Evolutionary conservation across 306 rosid species (phyloP).

Genomic region (Alnus rubra): DNA sequence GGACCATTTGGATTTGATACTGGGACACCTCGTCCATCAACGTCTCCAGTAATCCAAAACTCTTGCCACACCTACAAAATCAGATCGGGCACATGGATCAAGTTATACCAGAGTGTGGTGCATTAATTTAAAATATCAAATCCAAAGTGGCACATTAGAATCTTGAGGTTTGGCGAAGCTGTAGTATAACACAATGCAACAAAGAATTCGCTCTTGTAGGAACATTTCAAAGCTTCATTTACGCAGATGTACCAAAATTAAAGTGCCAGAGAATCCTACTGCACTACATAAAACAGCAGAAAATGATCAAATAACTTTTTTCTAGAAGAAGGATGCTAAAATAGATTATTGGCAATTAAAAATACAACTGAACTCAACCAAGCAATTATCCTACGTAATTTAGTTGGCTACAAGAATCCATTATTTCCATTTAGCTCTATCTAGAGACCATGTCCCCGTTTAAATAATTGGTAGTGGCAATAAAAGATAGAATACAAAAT

Average conservation of each 20-base stretch:
- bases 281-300: neutral
- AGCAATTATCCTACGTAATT: neutral
- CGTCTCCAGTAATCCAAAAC: slow-evolving; percentile 98
- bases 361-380: neutral
- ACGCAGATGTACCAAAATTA: neutral
- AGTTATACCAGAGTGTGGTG: slow-evolving; percentile 7
- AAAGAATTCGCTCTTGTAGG: neutral
- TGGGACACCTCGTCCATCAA: slow-evolving; percentile 87
- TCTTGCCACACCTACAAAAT: slow-evolving; percentile 92
- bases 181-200: neutral
- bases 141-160: neutral
- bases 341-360: neutral
- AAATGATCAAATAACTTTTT: neutral
- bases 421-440: neutral
- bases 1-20: slow-evolving; percentile 87
- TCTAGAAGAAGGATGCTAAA: neutral
- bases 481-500: neutral
- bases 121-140: neutral
- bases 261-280: neutral
- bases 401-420: neutral
- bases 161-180: neutral
- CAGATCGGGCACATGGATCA: slow-evolving; percentile 24
- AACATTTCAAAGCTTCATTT: neutral
- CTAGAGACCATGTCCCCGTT: neutral
- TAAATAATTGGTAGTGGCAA: neutral